phyloP scores from a whole-genome alignment of 139 green algal genomes.

The Trebouxia sp. region DNA sequence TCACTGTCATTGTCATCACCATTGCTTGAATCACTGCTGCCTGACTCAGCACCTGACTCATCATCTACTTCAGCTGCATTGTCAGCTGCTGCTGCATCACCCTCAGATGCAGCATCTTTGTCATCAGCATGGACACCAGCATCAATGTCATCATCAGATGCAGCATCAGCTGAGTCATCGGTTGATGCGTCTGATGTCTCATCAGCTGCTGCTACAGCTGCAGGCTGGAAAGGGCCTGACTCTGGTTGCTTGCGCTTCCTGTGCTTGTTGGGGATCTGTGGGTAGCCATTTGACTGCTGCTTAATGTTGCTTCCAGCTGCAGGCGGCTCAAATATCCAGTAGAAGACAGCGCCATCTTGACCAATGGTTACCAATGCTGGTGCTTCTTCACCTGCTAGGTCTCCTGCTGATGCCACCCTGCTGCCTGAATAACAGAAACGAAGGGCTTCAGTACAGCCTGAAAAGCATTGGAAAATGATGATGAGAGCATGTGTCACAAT shows the following conservation, averaged over 20 bases:
- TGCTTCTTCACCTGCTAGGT: slow-evolving; percentile 51
- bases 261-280: not conserved
- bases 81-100: too few species aligned
- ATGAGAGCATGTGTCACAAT: too few species aligned
- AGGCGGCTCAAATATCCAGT: slow-evolving; percentile 66
- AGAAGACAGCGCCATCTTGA: slow-evolving; percentile 84
- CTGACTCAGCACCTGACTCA: too few species aligned
- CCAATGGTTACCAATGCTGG: slow-evolving; percentile 77
- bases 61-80: too few species aligned
- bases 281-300: not conserved
- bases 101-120: not conserved
- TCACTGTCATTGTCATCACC: not conserved
- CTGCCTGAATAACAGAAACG: too few species aligned
- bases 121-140: not conserved
- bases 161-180: not conserved
- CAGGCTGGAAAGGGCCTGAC: not conserved
- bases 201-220: not conserved
- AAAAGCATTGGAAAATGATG: too few species aligned
- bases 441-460: too few species aligned
- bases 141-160: not conserved
- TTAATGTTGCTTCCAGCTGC: not conserved
- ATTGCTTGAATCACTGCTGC: too few species aligned
- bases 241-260: slow-evolving; percentile 16
- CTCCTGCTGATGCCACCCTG: slow-evolving; percentile 26
- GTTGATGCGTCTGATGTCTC: not conserved